Base-by-base conservation (phyloP, 345 rosid genomes). In the Linum usitatissimum region DNA sequence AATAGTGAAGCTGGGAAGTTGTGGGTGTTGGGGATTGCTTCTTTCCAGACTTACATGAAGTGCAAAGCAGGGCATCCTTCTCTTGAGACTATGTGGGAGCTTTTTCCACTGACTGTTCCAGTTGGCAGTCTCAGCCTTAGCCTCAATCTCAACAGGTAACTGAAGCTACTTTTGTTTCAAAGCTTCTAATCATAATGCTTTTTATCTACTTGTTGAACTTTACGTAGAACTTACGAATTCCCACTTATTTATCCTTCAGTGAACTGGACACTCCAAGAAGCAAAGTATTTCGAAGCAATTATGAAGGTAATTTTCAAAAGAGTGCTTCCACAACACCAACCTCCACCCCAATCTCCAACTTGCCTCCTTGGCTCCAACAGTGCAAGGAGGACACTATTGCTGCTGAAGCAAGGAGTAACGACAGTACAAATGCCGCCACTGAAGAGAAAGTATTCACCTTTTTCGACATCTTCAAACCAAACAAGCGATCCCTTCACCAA, bases 361-460 rank as follows among this genome's bases (percentile, higher is more conserved):
- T 92, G 64, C 98, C 98, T 2, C 72, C 84, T n/a, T 92, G 98
- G 98, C 90, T 89, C 60, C 86, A 79, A 66, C 74, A 75, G 59
- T 82, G 72, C 81, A 85, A 81, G 75, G 81, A 89, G 66, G 81
- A 82, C 71, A 80, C 65, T 28, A 17, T 17, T 45, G 51, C 51
- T 45, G 51, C 51, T 45, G 51, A 10, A 12, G 51, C 51, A 15
- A 5, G 38, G 8, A 34, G 38, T 34, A 45, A 45, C 3, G 51
- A 45, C 38, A 34, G 38, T 34, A 34, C 38, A 66, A 63, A 64
- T 60, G 74, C 62, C 36, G 17, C 49, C 53, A 39, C 31, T 61
- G 62, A 69, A 19, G 67, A 75, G 42, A 73, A 73, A 83, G 86
- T 84, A 60, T 64, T 18, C 18, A 55, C 34, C 28, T 48, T 59